These are phyloP conservation scores for Rheum nobile DNA, from an alignment of 148 eudicot species.

Conservation along the genomic window DNA sequence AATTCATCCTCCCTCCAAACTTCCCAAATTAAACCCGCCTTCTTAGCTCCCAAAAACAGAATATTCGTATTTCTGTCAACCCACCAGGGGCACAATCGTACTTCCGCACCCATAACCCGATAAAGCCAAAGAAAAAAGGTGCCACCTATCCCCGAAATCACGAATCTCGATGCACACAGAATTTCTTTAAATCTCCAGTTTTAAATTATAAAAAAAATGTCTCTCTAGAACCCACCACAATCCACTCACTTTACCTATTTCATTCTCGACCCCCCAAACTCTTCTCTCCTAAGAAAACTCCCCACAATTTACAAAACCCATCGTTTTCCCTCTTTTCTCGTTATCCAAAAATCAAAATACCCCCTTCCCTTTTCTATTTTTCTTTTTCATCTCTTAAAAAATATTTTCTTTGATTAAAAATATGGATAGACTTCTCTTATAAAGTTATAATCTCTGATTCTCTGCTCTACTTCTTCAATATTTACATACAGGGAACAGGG, in stretches of 20 bases:
- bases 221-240: not conserved
- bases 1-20: not conserved
- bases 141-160: not conserved
- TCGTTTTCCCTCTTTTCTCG: not conserved
- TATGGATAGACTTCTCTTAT: no score
- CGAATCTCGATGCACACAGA: not conserved
- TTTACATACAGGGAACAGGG: not conserved
- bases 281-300: slow-evolving; percentile 1
- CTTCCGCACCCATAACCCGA: not conserved
- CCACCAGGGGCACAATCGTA: not conserved
- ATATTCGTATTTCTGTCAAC: not conserved
- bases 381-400: not conserved
- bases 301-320: not conserved
- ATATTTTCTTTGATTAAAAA: no score
- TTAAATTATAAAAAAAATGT: not conserved
- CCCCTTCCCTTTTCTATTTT: not conserved
- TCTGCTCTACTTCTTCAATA: not conserved
- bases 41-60: not conserved
- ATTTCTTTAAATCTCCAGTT: not conserved
- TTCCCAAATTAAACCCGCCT: not conserved
- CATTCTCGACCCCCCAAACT: not conserved
- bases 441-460: no score
- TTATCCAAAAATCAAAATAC: not conserved
- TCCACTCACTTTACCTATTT: not conserved
- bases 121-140: not conserved